Evolutionary conservation across 2,329 filamentous ascomycete species (phyloP).

Genomic region (Coniochaeta sp.): DNA sequence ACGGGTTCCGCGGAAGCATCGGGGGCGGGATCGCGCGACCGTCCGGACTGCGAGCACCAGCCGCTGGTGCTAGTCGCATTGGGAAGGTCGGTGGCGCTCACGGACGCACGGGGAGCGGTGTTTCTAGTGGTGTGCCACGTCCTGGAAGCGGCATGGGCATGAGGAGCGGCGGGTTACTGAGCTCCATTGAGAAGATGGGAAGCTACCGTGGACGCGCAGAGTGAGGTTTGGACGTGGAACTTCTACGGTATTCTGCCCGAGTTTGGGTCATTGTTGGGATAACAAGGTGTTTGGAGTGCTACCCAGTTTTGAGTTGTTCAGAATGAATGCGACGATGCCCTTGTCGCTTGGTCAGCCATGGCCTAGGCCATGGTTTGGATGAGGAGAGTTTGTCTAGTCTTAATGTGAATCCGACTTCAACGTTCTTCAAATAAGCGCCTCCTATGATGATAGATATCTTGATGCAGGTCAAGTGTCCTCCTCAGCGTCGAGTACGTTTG

Average conservation of each 20-base stretch:
- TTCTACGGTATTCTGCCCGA: background rate
- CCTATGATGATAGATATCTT: too few relatives aligned
- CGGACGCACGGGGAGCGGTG: slow-evolving; percentile 36
- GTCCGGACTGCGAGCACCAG: slow-evolving; percentile 56
- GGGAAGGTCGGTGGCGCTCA: slow-evolving; percentile 32
- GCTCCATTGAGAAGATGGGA: slow-evolving; percentile 83
- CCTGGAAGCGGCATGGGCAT: slow-evolving; percentile 39
- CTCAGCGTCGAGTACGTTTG: too few relatives aligned
- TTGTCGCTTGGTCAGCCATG: background rate
- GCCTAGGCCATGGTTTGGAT: background rate
- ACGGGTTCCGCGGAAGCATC: slow-evolving; percentile 43
- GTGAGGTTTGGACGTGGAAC: background rate
- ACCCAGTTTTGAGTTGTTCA: background rate
- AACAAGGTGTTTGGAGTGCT: background rate
- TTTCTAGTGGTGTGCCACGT: slow-evolving; percentile 33
- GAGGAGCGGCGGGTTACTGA: slow-evolving; percentile 36
- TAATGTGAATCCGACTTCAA: background rate
- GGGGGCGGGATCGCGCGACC: slow-evolving; percentile 27
- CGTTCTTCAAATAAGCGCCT: background rate
- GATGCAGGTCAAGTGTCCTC: too few relatives aligned
- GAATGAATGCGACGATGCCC: background rate
- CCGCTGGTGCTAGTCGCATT: slow-evolving; percentile 38
- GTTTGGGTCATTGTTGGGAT: too few relatives aligned
- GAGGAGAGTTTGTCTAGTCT: background rate
- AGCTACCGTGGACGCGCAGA: slow-evolving; percentile 36